These are phyloP conservation scores for Tulasnella sp. DNA, from an alignment of 768 basidiomycete species.

Conservation along the genomic window DNA sequence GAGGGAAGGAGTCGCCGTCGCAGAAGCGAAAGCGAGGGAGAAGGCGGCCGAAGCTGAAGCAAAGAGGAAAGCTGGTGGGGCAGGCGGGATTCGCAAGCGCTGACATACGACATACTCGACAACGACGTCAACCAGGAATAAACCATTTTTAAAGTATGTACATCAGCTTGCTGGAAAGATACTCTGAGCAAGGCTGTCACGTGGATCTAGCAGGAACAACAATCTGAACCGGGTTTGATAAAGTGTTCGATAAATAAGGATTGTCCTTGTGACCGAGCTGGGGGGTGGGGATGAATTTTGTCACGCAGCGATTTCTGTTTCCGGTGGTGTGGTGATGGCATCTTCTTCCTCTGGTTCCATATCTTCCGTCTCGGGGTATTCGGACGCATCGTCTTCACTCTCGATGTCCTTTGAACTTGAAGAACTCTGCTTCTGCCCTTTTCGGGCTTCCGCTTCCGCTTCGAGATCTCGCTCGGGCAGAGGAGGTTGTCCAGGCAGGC, in stretches of 20 bases:
- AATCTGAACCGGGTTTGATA: neutral
- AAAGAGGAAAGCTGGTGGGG: neutral
- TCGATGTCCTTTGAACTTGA: neutral
- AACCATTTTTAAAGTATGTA: neutral
- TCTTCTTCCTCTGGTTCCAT: slow-evolving; percentile 1
- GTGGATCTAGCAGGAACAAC: neutral
- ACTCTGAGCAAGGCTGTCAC: neutral
- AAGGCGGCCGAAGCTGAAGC: slow-evolving; percentile 24
- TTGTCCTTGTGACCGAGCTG: neutral
- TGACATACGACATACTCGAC: neutral
- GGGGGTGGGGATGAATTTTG: neutral
- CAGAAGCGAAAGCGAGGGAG: slow-evolving; percentile 28
- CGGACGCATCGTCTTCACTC: neutral
- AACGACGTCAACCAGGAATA: too few species aligned
- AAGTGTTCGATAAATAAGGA: neutral
- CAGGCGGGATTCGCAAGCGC: neutral
- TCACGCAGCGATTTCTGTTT: neutral
- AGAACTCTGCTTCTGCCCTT: neutral
- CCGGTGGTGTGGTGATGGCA: neutral
- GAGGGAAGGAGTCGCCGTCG: slow-evolving; percentile 60
- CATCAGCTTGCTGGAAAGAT: neutral
- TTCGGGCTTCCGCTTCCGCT: slow-evolving; percentile 1
- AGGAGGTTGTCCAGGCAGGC: slow-evolving; percentile 55
- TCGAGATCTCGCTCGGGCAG: slow-evolving; percentile 40
- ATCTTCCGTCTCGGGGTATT: neutral